Base-by-base conservation (phyloP, 805 yeast genomes). In the Yamadazyma ubonensis region DNA sequence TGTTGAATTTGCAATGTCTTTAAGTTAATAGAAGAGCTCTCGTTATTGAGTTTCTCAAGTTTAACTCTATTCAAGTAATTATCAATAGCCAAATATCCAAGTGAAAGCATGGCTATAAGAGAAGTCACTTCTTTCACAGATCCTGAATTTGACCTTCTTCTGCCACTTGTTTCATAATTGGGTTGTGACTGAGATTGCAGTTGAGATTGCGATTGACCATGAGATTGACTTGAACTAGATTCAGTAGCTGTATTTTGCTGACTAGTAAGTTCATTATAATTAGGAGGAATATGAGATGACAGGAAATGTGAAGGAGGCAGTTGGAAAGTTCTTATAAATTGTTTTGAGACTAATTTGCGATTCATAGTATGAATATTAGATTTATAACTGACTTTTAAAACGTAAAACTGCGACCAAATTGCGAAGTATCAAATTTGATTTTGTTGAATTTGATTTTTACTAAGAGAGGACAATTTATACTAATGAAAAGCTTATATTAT, bases 51-150 rank as follows among this genome's bases (percentile, higher is more conserved):
- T 44, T 67, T 66, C 32, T 53, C 75, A 41, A 74, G 49, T 33
- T 54, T 58, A 11, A 67, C 49, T 19, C 79, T 57, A 8, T 59
- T 58, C 10, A 61, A 52, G 51, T 77, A 77, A 50, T 73, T 75
- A 47, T 78, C 82, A 6, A 76, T 43, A 1, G 82, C 78, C 36
- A 78, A 57, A 49, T 71, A 77, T 1, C 73, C 58, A 35, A 77
- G 49, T 6, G 73, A 60, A 5, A 65, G 44, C 51, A 75, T 65
- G 2, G 76, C 71, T 2, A 75, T 28, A 16, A 73, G 55, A 2
- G 71, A 47, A 0, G 73, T 59, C 3, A 74, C 32, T 18, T 75
- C 81, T 38, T 59, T 56, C 4, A 70, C 21, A 2, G 53, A 42
- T 33, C 40, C 23, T 4, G 30, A n/a, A 5, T n/a, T n/a, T n/a